phyloP scores from a whole-genome alignment of 805 yeast species.

The Ascoidea asiatica region DNA sequence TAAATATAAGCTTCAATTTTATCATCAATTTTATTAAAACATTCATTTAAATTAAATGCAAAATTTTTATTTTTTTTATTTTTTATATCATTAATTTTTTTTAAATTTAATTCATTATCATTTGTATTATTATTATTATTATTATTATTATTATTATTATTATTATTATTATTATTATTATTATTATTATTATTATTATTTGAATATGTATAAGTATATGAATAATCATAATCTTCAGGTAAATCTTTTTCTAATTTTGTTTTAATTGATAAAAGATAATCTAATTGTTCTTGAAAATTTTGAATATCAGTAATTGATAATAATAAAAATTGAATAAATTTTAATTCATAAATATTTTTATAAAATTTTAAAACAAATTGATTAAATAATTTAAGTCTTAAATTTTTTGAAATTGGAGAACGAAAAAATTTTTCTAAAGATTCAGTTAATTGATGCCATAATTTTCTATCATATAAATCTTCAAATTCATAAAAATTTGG shows the following conservation, averaged over 20 bases:
- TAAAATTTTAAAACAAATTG: slow-evolving; percentile 56
- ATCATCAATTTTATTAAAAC: slow-evolving; percentile 8
- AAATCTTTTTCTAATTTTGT: slow-evolving; percentile 27
- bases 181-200: slow-evolving; percentile 16
- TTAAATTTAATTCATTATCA: slow-evolving; percentile 7
- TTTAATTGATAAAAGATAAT: slow-evolving; percentile 29
- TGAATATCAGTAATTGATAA: slow-evolving; percentile 30
- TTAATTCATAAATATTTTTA: slow-evolving; percentile 64
- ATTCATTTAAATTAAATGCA: slow-evolving; percentile 9
- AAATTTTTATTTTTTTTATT: slow-evolving; percentile 17
- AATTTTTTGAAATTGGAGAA: slow-evolving; percentile 32
- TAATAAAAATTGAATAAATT: slow-evolving; percentile 64
- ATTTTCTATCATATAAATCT: slow-evolving; percentile 73
- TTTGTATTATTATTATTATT: slow-evolving; percentile 15
- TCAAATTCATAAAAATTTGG: slow-evolving; percentile 32
- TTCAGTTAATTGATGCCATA: slow-evolving; percentile 90
- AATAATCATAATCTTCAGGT: slow-evolving; percentile 19
- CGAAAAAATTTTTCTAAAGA: slow-evolving; percentile 48
- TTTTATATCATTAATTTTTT: slow-evolving; percentile 7
- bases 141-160: slow-evolving; percentile 8
- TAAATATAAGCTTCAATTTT: slow-evolving; percentile 7
- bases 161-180: slow-evolving; percentile 6
- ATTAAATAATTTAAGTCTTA: slow-evolving; percentile 56
- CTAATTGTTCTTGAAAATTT: slow-evolving; percentile 33
- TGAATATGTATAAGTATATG: no score